These are phyloP conservation scores for Starmerella sirachaensis DNA, from an alignment of 805 yeast species.

Conservation along the genomic window DNA sequence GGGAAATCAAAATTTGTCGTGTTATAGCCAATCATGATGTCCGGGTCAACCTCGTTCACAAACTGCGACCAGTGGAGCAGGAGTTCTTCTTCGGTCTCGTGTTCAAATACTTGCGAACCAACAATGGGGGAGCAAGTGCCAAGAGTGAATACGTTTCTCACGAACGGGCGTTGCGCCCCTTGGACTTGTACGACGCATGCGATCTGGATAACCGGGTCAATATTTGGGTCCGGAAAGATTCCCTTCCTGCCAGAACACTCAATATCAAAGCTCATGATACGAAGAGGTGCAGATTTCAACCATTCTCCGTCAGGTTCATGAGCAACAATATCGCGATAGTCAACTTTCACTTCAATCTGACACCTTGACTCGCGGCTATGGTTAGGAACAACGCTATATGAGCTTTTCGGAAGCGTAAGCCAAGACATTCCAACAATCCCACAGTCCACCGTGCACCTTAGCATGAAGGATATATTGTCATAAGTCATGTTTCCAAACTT, in stretches of 20 bases:
- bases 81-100: constrained; percentile 69
- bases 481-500: constrained; percentile 37
- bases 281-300: constrained; percentile 83
- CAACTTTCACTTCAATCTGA: constrained; percentile 69
- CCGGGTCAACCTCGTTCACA: constrained; percentile 77
- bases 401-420: constrained; percentile 75
- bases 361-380: constrained; percentile 48
- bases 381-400: constrained; percentile 33
- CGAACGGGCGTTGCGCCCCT: constrained; percentile 80
- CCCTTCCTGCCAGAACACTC: constrained; percentile 99
- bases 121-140: constrained; percentile 85
- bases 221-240: constrained; percentile 85
- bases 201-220: constrained; percentile 91
- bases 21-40: constrained; percentile 92
- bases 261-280: constrained; percentile 89
- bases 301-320: constrained; percentile 90
- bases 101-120: constrained; percentile 78
- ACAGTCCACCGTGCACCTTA: constrained; percentile 86
- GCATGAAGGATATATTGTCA: constrained; percentile 77
- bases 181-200: constrained; percentile 83
- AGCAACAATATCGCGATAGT: constrained; percentile 55
- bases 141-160: constrained; percentile 88
- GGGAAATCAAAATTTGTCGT: constrained; percentile 93
- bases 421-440: constrained; percentile 91
- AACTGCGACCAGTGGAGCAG: constrained; percentile 77